Conservation (phyloP, 805 yeast species). For the Barnettozyma sucrosica region DNA sequence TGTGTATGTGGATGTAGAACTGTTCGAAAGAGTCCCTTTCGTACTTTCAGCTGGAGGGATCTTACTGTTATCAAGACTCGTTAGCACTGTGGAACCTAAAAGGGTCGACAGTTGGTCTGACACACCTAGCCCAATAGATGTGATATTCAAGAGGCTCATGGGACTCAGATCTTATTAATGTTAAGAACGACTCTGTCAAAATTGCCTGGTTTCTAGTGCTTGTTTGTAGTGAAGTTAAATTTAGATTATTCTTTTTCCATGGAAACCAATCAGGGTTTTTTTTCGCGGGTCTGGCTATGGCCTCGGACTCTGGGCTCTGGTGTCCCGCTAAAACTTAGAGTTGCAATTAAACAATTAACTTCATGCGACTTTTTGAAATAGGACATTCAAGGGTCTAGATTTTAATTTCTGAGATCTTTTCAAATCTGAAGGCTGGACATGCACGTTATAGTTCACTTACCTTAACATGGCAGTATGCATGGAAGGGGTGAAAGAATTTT, state of each 20-base stretch:
- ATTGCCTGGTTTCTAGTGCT: neutral
- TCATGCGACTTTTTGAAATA: no score
- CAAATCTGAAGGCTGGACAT: no score
- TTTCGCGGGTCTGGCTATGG: neutral
- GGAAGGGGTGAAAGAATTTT: no score
- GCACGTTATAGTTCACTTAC: no score
- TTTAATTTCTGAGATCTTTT: no score
- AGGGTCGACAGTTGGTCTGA: neutral
- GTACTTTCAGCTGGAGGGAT: neutral
- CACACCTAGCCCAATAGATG: neutral
- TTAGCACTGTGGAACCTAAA: conserved; percentile 2
- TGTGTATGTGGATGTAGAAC: neutral
- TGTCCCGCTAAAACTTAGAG: no score
- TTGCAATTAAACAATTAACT: no score
- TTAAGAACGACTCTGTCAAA: neutral
- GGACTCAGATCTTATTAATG: neutral
- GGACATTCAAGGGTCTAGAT: no score
- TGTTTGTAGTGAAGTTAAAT: neutral
- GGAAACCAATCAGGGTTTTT: neutral
- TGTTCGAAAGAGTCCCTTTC: neutral
- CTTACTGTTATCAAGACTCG: neutral
- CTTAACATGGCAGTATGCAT: no score
- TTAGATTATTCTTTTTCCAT: neutral
- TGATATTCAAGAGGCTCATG: neutral
- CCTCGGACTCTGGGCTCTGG: neutral